phyloP scores from a whole-genome alignment of 768 basidiomycete species.

The Naganishia vaughanmartiniae region DNA sequence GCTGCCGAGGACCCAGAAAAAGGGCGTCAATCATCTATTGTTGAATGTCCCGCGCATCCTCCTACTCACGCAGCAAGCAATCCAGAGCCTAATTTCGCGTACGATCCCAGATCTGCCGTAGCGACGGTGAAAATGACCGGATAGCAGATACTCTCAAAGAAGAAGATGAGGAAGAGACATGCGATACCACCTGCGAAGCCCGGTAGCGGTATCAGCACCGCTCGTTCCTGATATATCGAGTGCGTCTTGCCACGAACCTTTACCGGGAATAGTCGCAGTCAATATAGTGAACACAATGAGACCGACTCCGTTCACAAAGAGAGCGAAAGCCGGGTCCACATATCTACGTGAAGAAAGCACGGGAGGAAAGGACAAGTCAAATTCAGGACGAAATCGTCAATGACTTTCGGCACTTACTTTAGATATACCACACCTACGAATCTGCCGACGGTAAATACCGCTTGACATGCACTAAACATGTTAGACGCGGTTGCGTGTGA shows the following conservation, averaged over 20 bases:
- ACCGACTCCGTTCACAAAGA: conserved; percentile 36
- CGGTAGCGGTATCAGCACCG: neutral
- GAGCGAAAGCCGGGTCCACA: conserved; percentile 37
- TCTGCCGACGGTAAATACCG: conserved; percentile 39
- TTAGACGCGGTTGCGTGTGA: conserved; percentile 36
- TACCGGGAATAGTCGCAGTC: conserved; percentile 36
- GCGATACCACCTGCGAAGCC: conserved; percentile 32
- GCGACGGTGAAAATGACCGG: conserved; percentile 36
- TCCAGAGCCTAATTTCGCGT: conserved; percentile 34
- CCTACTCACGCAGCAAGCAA: conserved; percentile 22
- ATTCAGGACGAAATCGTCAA: neutral
- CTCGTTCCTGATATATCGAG: neutral
- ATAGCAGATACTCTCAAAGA: conserved; percentile 36
- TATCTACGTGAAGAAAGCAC: neutral
- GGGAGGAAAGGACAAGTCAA: neutral
- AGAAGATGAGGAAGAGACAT: conserved; percentile 44
- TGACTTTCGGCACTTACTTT: conserved; percentile 3
- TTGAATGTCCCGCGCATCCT: too few relatives aligned
- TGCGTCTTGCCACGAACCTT: conserved; percentile 22
- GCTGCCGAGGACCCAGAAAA: neutral
- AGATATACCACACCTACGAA: conserved; percentile 40
- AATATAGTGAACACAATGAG: conserved; percentile 40
- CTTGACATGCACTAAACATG: conserved; percentile 37
- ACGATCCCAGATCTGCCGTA: conserved; percentile 34
- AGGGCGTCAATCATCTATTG: neutral